phyloP scores from a whole-genome alignment of 192 early-diverging fungal species.

The Umbelopsis sp. region DNA sequence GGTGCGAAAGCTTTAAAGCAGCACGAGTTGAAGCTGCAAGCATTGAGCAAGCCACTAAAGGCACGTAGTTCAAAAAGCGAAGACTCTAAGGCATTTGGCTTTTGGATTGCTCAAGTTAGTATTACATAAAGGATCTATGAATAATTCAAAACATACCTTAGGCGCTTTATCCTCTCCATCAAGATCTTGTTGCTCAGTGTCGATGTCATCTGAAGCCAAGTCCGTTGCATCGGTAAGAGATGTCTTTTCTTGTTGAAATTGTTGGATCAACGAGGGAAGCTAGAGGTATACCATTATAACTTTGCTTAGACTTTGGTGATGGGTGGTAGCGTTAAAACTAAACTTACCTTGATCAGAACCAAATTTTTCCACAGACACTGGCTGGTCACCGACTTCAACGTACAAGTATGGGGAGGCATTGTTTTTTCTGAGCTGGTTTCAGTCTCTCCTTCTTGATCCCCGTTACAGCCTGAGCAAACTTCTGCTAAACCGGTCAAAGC shows the following conservation, averaged over 20 bases:
- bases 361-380: conserved; percentile 36
- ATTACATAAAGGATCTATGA: no score
- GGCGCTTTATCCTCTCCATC: neutral
- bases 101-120: neutral
- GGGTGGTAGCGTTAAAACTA: neutral
- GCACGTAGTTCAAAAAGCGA: conserved; percentile 35
- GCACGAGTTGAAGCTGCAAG: conserved; percentile 33
- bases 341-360: conserved; percentile 39
- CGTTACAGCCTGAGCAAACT: neutral
- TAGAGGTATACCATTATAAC: neutral
- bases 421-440: neutral
- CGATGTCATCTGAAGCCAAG: neutral
- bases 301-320: no score
- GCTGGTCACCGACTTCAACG: conserved; percentile 23
- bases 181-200: neutral
- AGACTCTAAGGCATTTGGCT: conserved; percentile 39
- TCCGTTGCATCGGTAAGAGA: neutral
- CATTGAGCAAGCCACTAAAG: conserved; percentile 40
- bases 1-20: conserved; percentile 28
- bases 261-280: neutral
- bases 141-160: neutral
- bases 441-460: neutral
- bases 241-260: conserved; percentile 10
- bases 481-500: conserved; percentile 48
- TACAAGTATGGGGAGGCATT: conserved; percentile 5